phyloP scores from a whole-genome alignment of 495 filamentous ascomycete genomes.

The Aspergillus avenaceus region DNA sequence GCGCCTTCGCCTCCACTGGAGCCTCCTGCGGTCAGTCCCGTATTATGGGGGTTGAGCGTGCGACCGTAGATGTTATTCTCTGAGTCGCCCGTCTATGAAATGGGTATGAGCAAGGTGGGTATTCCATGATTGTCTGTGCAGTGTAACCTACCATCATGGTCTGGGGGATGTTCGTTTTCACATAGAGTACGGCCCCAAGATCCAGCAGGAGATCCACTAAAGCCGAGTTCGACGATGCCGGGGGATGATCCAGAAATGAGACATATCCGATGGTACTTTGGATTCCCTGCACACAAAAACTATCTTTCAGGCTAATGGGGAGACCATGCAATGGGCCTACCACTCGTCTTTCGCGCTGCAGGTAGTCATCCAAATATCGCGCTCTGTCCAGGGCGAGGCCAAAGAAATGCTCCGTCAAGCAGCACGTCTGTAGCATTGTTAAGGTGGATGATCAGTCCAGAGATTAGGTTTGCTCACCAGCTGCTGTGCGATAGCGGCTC shows the following conservation, averaged over 20 bases:
- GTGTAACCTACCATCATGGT: conserved; percentile 43
- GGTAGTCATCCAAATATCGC: conserved; percentile 40
- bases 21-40: conserved; percentile 50
- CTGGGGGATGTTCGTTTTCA: conserved; percentile 59
- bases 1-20: conserved; percentile 63
- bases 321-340: conserved; percentile 60
- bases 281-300: conserved; percentile 50
- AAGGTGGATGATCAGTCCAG: no score
- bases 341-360: conserved; percentile 30
- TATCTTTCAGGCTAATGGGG: conserved; percentile 62
- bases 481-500: conserved; percentile 34
- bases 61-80: conserved; percentile 36
- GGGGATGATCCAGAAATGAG: conserved; percentile 49
- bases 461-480: conserved; percentile 13
- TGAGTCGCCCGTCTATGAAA: conserved; percentile 43
- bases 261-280: conserved; percentile 26
- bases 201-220: conserved; percentile 33
- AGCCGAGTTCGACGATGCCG: conserved; percentile 33
- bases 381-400: conserved; percentile 31
- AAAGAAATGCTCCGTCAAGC: conserved; percentile 42
- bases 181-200: conserved; percentile 48
- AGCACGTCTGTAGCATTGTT: conserved; percentile 32
- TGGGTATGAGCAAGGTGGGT: no score
- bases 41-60: conserved; percentile 54
- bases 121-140: no score